Conservation (phyloP, 2,329 filamentous ascomycete genomes). For the Didymella arachidicola region DNA sequence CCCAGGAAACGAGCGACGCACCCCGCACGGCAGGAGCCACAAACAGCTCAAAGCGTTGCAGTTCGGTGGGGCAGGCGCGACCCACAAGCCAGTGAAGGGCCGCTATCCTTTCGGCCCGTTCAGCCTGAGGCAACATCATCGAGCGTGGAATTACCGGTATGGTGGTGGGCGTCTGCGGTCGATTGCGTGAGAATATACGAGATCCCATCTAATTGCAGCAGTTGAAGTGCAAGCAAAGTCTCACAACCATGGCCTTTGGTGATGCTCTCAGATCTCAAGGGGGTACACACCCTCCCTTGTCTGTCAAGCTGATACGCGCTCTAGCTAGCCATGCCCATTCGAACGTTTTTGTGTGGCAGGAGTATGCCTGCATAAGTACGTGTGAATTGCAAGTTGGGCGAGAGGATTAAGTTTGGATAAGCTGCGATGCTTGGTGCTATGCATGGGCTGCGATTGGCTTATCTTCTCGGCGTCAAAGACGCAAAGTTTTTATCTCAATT, state of each 20-base stretch:
- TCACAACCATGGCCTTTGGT: not conserved
- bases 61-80: conserved; percentile 27
- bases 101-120: conserved; percentile 21
- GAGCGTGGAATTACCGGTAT: not conserved
- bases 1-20: conserved; percentile 33
- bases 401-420: not conserved
- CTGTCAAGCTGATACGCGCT: conserved; percentile 1
- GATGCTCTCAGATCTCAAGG: not conserved
- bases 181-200: not conserved
- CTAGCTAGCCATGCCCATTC: not conserved
- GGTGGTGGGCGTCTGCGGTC: not conserved
- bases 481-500: not conserved
- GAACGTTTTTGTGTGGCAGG: not conserved
- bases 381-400: not conserved
- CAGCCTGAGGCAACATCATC: conserved; percentile 26
- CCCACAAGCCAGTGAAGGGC: conserved; percentile 14
- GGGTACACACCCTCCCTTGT: not conserved
- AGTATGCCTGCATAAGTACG: not conserved
- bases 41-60: conserved; percentile 22
- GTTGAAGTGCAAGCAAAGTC: not conserved
- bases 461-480: not conserved
- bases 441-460: not conserved
- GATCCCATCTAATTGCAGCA: not conserved
- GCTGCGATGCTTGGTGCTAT: not conserved
- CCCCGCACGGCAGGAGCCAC: conserved; percentile 35